phyloP scores from a whole-genome alignment of 73 alveolate genomes.

The Symbiodinium pilosum region DNA sequence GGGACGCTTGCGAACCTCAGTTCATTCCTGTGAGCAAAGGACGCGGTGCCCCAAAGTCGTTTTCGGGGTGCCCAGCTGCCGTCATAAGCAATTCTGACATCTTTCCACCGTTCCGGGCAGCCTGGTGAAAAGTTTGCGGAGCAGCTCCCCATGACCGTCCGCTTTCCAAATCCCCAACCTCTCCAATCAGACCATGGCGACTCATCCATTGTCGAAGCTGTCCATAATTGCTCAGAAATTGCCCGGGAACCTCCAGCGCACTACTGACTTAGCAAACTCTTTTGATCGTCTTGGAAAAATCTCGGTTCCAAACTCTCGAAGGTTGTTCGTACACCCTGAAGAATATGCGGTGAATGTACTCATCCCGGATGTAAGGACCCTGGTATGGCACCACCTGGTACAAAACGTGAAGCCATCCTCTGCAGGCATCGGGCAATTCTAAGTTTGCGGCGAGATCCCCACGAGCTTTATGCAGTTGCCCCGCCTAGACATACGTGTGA shows the following conservation, averaged over 20 bases:
- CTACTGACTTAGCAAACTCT: too few species aligned
- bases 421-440: too few species aligned
- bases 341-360: constrained; percentile 72
- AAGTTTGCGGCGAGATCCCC: not conserved
- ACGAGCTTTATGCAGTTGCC: not conserved
- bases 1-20: not conserved
- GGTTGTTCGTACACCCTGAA: constrained; percentile 81
- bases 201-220: constrained; percentile 29
- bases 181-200: not conserved
- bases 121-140: not conserved
- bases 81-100: constrained; percentile 84
- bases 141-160: too few species aligned
- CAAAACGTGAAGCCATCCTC: too few species aligned
- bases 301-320: not conserved
- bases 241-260: constrained; percentile 72
- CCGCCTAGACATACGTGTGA: not conserved
- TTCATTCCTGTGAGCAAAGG: too few species aligned
- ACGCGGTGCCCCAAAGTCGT: too few species aligned
- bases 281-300: not conserved
- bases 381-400: constrained; percentile 60
- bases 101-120: constrained; percentile 33
- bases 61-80: constrained; percentile 11
- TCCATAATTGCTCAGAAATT: constrained; percentile 8
- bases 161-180: not conserved
- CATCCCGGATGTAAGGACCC: constrained; percentile 84